phyloP scores from a whole-genome alignment of 257 asterid genomes.

The Solanum medicagineum region DNA sequence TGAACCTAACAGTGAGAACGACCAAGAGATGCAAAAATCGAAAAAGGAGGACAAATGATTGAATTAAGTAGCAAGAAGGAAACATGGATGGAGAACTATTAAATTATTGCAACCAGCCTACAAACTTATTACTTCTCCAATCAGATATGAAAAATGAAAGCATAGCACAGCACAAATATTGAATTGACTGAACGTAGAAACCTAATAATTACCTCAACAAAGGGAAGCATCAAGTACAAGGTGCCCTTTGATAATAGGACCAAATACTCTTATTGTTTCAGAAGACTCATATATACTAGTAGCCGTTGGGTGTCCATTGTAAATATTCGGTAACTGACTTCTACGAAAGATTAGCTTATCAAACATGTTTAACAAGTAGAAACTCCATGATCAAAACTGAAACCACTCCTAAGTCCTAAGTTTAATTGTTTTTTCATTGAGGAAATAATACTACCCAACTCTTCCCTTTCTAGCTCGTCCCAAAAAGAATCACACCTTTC shows the following conservation, averaged over 20 bases:
- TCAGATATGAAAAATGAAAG: not conserved
- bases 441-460: not conserved
- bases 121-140: not conserved
- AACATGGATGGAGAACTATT: not conserved
- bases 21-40: not conserved
- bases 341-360: not conserved
- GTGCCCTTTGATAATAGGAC: not conserved
- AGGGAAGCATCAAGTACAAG: not conserved
- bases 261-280: not conserved
- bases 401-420: not conserved
- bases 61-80: not conserved
- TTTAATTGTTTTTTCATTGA: not conserved
- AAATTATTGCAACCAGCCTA: not conserved
- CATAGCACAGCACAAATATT: not conserved
- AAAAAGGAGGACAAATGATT: not conserved
- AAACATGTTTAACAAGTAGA: not conserved
- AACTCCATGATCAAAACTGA: not conserved
- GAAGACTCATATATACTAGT: not conserved
- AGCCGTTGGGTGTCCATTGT: not conserved
- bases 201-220: not conserved
- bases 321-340: not conserved
- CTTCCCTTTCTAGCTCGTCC: not conserved
- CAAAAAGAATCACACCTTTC: not conserved
- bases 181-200: not conserved
- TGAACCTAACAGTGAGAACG: not conserved